Evolutionary conservation across 306 rosid species (phyloP), one percentile per base, ranked within the genome.

Genomic region (Corylus avellana): DNA sequence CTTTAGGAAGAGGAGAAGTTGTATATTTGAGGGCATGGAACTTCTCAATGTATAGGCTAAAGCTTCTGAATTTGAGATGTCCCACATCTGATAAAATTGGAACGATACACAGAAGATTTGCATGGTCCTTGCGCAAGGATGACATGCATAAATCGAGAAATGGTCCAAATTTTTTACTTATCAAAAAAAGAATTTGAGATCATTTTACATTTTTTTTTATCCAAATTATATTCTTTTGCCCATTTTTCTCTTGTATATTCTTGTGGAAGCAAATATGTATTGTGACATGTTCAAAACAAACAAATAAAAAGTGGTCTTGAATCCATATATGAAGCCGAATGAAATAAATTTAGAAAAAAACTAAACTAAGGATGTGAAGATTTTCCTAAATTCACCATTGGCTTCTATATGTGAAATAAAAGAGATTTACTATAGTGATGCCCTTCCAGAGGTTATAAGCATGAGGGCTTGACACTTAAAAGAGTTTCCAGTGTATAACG

Each of bases 1-100:
- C n/a, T 62, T 29, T n/a, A 29, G 44, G 18, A 29, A 32, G 44
- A 11, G 44, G 42, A 12, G 8, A 17, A 62, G 69, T 62, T 12
- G 44, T 62, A 29, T 27, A 9, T 29, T 66, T 74, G 71, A 70
- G 48, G 35, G 51, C 35, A 39, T 72, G 77, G 64, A 74, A 64
- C 58, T 42, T 74, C 51, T 57, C 59, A 67, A 39, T 56, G 77
- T 54, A 48, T 78, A 39, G 16, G 77, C 14, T 80, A 32, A 62
- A 32, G 70, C 72, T 13, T 73, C 42, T 51, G 13, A 80, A 59
- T 39, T 44, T 59, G 64, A 66, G 35, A 32, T 32, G 35, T 32
- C 35, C 35, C 44, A 39, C 44, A 39, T 39, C 44, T 5, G 44
- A 39, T 39, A 39, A 39, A 39, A 39, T 39, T 39, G 44, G 6